Conservation (phyloP, 495 filamentous ascomycete species). For the Talaromyces trachyspermus region DNA sequence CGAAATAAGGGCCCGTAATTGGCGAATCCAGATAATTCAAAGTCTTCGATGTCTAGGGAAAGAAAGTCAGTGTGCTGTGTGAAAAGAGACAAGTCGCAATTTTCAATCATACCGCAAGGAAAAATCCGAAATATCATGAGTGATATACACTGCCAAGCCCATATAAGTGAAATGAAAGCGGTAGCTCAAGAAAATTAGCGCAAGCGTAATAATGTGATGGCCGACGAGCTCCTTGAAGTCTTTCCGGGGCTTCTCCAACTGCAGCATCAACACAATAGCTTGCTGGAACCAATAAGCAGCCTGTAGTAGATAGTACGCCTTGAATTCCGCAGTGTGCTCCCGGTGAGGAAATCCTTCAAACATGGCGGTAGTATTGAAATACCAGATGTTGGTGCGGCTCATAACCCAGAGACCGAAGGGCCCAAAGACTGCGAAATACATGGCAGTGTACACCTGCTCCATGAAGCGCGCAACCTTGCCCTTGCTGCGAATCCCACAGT, state of each 20-base stretch:
- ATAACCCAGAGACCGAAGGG: conserved; percentile 90
- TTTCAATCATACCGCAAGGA: conserved; percentile 70
- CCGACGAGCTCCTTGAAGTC: conserved; percentile 93
- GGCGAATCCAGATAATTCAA: conserved; percentile 84
- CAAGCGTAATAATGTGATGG: conserved; percentile 87
- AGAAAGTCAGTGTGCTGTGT: conserved; percentile 6
- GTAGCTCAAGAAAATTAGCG: conserved; percentile 85
- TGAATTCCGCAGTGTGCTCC: conserved; percentile 79
- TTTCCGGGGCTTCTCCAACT: conserved; percentile 91
- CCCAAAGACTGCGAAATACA: conserved; percentile 83
- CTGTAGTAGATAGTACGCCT: conserved; percentile 94
- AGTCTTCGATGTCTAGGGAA: conserved; percentile 72
- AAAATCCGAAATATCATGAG: conserved; percentile 93
- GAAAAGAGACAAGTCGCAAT: background rate
- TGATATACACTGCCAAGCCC: conserved; percentile 94
- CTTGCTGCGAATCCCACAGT: conserved; percentile 60
- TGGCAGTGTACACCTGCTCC: conserved; percentile 96
- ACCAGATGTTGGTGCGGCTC: conserved; percentile 88
- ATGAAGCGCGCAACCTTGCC: conserved; percentile 89
- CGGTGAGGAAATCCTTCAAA: conserved; percentile 87
- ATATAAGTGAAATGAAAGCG: conserved; percentile 98
- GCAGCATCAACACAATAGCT: conserved; percentile 78
- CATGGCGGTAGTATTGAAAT: conserved; percentile 89
- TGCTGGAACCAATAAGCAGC: conserved; percentile 97
- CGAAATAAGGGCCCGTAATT: conserved; percentile 76